phyloP scores from a whole-genome alignment of 129 eudicot species.

The Gnaphalium uliginosum region DNA sequence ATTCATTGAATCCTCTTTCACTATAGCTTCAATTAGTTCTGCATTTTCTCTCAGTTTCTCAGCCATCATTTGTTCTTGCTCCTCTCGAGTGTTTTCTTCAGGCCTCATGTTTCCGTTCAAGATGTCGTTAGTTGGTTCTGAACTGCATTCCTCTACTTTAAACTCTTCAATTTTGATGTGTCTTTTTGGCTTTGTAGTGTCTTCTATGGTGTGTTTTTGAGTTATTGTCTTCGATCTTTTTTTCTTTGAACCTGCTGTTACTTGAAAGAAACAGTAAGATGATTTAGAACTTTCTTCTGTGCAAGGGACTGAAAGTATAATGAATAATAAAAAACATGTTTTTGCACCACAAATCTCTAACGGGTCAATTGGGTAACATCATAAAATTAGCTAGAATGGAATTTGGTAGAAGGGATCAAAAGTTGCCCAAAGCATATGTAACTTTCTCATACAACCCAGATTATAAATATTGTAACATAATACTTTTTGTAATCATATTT shows the following conservation, averaged over 20 bases:
- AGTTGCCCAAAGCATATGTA: not conserved
- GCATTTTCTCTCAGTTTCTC: conserved; percentile 54
- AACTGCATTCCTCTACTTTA: conserved; percentile 33
- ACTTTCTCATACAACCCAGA: not conserved
- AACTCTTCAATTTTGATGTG: conserved; percentile 31
- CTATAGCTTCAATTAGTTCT: conserved; percentile 53
- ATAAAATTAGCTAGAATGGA: not conserved
- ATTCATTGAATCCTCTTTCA: conserved; percentile 43
- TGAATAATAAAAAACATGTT: not conserved
- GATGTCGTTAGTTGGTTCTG: conserved; percentile 24
- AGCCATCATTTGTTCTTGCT: conserved; percentile 50
- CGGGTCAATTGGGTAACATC: not conserved
- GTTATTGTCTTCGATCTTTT: conserved; percentile 34
- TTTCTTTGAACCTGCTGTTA: conserved; percentile 50
- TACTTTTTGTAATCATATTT: no score
- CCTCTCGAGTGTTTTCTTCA: conserved; percentile 36
- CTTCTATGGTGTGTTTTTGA: conserved; percentile 37
- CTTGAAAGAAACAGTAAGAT: conserved; percentile 16
- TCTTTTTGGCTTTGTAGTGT: conserved; percentile 44
- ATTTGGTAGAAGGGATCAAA: not conserved
- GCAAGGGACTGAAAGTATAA: not conserved
- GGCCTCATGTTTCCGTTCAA: conserved; percentile 19
- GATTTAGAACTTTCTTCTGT: not conserved
- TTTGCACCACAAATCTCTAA: not conserved
- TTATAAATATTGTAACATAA: no score